A percentile compares a stretch with the other conserved stretches of the same genome.
These are phyloP conservation scores for Cystoderma amianthinum DNA, from an alignment of 768 basidiomycete genomes.

Conservation along the genomic window DNA sequence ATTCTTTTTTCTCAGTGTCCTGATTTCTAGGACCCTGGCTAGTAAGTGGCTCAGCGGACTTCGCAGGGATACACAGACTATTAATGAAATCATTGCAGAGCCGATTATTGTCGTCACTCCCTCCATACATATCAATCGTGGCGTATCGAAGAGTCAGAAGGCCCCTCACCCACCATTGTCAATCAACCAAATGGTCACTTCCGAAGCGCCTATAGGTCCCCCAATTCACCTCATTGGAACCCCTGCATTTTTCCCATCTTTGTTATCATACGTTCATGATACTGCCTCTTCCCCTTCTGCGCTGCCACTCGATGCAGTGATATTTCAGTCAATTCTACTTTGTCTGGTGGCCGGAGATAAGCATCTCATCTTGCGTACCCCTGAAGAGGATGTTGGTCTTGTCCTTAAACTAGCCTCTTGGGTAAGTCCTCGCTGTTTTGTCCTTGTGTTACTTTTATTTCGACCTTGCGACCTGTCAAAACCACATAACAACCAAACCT, in stretches of 20 bases:
- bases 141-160: too few relatives aligned
- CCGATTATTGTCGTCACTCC: background rate
- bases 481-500: too few relatives aligned
- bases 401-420: slow-evolving; percentile 51
- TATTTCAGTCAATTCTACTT: slow-evolving; percentile 60
- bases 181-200: background rate
- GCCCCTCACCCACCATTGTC: too few relatives aligned
- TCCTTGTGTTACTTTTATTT: too few relatives aligned
- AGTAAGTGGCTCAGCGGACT: too few relatives aligned
- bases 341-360: slow-evolving; percentile 57
- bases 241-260: slow-evolving; percentile 38
- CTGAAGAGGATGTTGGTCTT: slow-evolving; percentile 55
- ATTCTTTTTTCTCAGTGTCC: too few relatives aligned
- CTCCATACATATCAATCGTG: background rate
- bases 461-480: too few relatives aligned
- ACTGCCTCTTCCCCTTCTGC: slow-evolving; percentile 28
- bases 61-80: too few relatives aligned
- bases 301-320: slow-evolving; percentile 53
- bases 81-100: background rate
- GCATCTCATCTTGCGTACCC: slow-evolving; percentile 58
- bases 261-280: slow-evolving; percentile 40
- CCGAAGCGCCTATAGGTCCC: slow-evolving; percentile 9
- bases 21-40: too few relatives aligned
- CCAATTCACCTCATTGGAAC: slow-evolving; percentile 32
- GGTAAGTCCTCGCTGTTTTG: slow-evolving; percentile 38